These are phyloP conservation scores for Gossypioides kirkii DNA, from an alignment of 345 rosid species.

Conservation along the genomic window DNA sequence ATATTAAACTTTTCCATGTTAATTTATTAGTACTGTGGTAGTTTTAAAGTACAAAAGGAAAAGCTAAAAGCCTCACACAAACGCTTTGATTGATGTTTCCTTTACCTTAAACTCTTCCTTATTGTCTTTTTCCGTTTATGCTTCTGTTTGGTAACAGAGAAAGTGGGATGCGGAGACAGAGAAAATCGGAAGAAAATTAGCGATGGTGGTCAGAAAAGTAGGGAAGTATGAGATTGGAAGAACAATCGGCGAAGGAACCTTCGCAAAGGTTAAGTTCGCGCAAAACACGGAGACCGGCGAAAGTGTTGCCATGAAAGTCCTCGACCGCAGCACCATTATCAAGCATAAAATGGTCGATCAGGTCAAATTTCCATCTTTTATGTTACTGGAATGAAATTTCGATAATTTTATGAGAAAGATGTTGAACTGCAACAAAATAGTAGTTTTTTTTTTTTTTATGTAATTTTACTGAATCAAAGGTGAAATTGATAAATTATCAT, in stretches of 20 bases:
- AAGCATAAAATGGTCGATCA: conserved; percentile 97
- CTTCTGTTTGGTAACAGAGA: conserved; percentile 1
- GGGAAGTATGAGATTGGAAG: conserved; percentile 97
- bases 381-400: not conserved
- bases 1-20: too few relatives aligned
- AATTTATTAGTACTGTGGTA: not conserved
- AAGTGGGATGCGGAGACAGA: not conserved
- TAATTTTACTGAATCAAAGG: not conserved
- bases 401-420: not conserved
- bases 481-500: not conserved
- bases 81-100: not conserved
- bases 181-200: conserved; percentile 2
- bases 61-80: not conserved
- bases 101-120: not conserved
- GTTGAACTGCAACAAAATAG: not conserved
- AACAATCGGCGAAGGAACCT: conserved; percentile 94
- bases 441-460: not conserved
- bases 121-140: not conserved
- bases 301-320: conserved; percentile 96
- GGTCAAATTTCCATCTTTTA: conserved; percentile 31
- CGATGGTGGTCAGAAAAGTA: conserved; percentile 86
- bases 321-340: conserved; percentile 81
- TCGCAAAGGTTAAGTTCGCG: conserved; percentile 94
- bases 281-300: conserved; percentile 98
- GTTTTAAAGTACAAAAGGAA: not conserved